Evolutionary conservation across 164 flowering plant species (phyloP).

Genomic region (Nymphaea colorata): DNA sequence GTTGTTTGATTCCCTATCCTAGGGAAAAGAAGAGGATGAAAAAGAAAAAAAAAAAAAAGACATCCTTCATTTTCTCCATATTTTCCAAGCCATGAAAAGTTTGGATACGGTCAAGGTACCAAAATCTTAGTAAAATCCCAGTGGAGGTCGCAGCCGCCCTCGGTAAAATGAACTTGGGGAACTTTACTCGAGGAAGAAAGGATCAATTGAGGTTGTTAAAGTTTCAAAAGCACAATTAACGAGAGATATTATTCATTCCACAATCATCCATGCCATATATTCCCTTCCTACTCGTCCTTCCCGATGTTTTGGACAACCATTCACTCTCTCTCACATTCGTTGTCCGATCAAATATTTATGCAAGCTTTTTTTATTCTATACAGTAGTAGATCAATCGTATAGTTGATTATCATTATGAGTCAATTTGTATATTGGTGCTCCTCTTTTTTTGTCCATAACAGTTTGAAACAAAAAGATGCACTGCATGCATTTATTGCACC

Average conservation of each 20-base stretch:
- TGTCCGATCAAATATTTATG: neutral
- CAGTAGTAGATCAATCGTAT: too few species aligned
- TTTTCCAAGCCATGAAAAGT: too few species aligned
- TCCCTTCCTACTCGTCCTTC: neutral
- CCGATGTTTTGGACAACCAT: neutral
- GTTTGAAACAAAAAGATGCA: neutral
- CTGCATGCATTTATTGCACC: neutral
- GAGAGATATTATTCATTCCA: neutral
- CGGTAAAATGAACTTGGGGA: neutral
- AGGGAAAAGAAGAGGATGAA: too few species aligned
- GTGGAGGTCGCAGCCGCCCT: neutral
- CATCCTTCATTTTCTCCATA: too few species aligned
- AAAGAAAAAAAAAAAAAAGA: too few species aligned
- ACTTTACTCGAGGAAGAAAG: neutral
- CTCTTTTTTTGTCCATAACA: too few species aligned
- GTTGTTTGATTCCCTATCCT: too few species aligned
- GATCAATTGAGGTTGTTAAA: neutral
- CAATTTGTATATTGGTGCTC: too few species aligned
- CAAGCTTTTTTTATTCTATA: neutral
- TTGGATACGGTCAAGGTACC: too few species aligned
- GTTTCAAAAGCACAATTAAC: neutral
- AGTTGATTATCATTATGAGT: too few species aligned
- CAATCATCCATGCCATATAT: neutral
- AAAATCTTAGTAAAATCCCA: neutral
- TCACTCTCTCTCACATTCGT: neutral